Evolutionary conservation across 192 early-diverging fungal genomes (phyloP).

Genomic region (Pilaira anomala): DNA sequence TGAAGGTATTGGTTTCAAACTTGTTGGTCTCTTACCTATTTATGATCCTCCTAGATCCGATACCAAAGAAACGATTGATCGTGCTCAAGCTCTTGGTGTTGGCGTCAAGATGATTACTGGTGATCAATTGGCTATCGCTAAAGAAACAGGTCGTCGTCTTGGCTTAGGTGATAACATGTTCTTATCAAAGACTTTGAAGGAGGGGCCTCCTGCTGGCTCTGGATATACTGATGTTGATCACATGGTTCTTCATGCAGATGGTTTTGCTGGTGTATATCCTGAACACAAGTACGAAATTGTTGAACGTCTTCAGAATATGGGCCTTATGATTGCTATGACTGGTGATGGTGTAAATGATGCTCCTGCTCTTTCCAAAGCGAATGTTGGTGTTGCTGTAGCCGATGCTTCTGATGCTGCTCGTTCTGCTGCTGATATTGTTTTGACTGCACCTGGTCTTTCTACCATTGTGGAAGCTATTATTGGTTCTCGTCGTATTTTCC

Average conservation of each 20-base stretch:
- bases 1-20: conserved; percentile 62
- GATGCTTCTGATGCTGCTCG: conserved; percentile 74
- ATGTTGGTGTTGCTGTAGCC: conserved; percentile 71
- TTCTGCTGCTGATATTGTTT: conserved; percentile 74
- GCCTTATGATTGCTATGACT: conserved; percentile 70
- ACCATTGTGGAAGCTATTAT: conserved; percentile 92
- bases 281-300: conserved; percentile 72
- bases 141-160: conserved; percentile 69
- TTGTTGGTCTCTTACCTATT: conserved; percentile 70
- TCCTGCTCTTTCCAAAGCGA: conserved; percentile 68
- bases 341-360: conserved; percentile 77
- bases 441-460: conserved; percentile 72
- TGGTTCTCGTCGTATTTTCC: conserved; percentile 91
- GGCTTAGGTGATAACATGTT: conserved; percentile 73
- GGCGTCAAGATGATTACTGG: conserved; percentile 94
- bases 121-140: conserved; percentile 78
- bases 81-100: conserved; percentile 67
- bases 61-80: conserved; percentile 76
- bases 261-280: conserved; percentile 64
- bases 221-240: conserved; percentile 58
- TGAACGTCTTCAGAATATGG: conserved; percentile 61
- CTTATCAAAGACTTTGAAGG: conserved; percentile 59
- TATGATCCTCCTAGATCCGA: conserved; percentile 77
- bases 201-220: conserved; percentile 55
- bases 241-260: conserved; percentile 60